Conservation (phyloP, 495 filamentous ascomycete genomes). For the Aspergillus nidulans region DNA sequence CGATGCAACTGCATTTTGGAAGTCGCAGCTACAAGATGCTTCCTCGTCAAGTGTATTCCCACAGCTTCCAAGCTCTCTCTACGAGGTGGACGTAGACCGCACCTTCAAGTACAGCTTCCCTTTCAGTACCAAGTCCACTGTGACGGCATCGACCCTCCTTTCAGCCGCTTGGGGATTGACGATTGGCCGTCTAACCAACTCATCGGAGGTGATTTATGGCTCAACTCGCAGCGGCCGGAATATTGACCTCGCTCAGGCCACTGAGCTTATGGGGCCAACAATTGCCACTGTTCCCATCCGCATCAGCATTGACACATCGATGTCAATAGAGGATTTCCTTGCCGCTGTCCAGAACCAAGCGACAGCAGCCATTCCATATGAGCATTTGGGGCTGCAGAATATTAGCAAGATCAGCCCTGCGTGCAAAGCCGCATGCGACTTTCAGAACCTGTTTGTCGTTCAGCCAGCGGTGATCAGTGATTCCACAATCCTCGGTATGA, state of each 20-base stretch:
- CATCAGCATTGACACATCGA: constrained; percentile 29
- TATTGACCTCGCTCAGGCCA: too few relatives aligned
- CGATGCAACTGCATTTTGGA: too few relatives aligned
- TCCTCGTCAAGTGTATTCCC: too few relatives aligned
- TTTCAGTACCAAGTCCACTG: background rate
- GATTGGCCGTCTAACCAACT: constrained; percentile 21
- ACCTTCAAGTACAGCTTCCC: background rate
- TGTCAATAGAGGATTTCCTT: too few relatives aligned
- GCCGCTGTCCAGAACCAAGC: too few relatives aligned
- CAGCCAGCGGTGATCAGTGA: background rate
- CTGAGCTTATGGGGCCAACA: constrained; percentile 36
- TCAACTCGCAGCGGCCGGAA: constrained; percentile 29
- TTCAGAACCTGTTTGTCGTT: constrained; percentile 37
- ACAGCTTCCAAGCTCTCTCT: background rate
- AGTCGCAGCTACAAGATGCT: too few relatives aligned
- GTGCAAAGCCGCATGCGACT: constrained; percentile 47
- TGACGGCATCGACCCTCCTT: constrained; percentile 29
- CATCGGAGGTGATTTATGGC: constrained; percentile 34
- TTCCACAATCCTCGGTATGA: background rate
- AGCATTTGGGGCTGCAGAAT: too few relatives aligned
- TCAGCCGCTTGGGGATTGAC: constrained; percentile 36
- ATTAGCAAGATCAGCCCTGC: constrained; percentile 50
- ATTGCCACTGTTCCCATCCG: constrained; percentile 50
- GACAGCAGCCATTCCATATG: too few relatives aligned
- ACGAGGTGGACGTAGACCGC: too few relatives aligned